phyloP scores from a whole-genome alignment of 2,329 filamentous ascomycete genomes.

The Pyrenophora teres region DNA sequence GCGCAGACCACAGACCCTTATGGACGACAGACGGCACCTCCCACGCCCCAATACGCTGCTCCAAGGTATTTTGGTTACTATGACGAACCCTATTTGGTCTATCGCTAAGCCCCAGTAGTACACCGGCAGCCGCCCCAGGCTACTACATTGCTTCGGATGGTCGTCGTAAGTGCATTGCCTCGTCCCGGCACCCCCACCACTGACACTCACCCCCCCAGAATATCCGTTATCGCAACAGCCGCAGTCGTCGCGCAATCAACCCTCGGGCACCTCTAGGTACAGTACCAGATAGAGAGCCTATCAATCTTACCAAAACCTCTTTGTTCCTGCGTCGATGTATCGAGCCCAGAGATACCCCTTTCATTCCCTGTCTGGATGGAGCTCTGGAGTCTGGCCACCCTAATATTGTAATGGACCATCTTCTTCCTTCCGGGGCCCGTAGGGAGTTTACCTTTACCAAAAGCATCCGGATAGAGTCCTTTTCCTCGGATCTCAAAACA shows the following conservation, averaged over 20 bases:
- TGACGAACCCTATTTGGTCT: slow-evolving; percentile 46
- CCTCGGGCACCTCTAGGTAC: slow-evolving; percentile 28
- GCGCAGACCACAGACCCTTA: slow-evolving; percentile 38
- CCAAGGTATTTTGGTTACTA: slow-evolving; percentile 52
- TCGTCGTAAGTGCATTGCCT: slow-evolving; percentile 37
- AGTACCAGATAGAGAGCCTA: slow-evolving; percentile 27
- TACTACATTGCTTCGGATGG: slow-evolving; percentile 48
- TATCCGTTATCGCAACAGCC: slow-evolving; percentile 40
- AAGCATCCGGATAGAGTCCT: slow-evolving; percentile 33
- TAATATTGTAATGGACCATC: slow-evolving; percentile 34
- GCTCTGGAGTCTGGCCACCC: slow-evolving; percentile 37
- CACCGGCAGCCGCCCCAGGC: slow-evolving; percentile 38
- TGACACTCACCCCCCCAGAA: slow-evolving; percentile 33
- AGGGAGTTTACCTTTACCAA: slow-evolving; percentile 28
- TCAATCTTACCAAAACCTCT: not conserved
- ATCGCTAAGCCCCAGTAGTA: slow-evolving; percentile 47
- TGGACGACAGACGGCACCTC: slow-evolving; percentile 26
- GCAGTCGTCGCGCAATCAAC: slow-evolving; percentile 30
- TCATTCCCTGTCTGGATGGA: slow-evolving; percentile 33
- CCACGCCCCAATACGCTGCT: slow-evolving; percentile 28
- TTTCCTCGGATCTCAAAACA: slow-evolving; percentile 24
- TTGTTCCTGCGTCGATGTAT: slow-evolving; percentile 39
- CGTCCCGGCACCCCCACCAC: slow-evolving; percentile 6
- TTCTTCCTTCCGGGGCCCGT: slow-evolving; percentile 30
- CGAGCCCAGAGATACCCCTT: slow-evolving; percentile 45